Base-by-base conservation (phyloP, 1,139 yeast genomes). In the Blastobotrys malaysiensis region DNA sequence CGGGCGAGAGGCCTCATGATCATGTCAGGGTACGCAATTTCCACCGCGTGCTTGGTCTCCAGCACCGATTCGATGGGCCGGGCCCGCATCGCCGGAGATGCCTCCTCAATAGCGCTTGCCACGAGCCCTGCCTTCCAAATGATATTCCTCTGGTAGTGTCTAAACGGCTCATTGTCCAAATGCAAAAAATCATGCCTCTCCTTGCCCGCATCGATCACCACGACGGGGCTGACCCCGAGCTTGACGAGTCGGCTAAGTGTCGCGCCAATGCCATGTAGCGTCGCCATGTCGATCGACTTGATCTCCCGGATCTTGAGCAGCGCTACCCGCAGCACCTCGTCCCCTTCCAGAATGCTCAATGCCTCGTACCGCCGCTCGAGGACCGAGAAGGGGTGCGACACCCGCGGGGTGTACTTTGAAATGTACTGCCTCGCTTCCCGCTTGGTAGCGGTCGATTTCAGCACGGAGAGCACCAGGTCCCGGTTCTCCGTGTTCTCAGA, bases 361-460 rank as follows among this genome's bases (percentile, higher is more conserved):
- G 54, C 68, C 63, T 27, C 76, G 20, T 14, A 9, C 22, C 21
- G 45, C 31, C 13, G 18, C 14, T 48, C 50, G 60, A 59, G 50
- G 27, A 57, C 53, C 50, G 50, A 31, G 31, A 31, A 19, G 5
- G 49, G 26, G 14, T 44, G 26, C 2, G 20, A 5, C 19, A 20
- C 36, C 39, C 44, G 53, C 11, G 63, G 68, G 19, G 58, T 63
- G 63, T 82, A 83, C 61, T 79, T 78, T 46, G 74, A 72, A 45
- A 83, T 71, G 63, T 82, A 83, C 59, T 81, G 81, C 52, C 73
- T 74, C 3, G 88, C 87, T 62, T 83, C 88, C 52, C 88, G 71
- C 59, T 83, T 83, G 5, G 88, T 83, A 27, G 87, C 84, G 13
- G 87, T 82, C 5, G 87, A 80, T 59, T 78, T 75, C 50, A 83